Evolutionary conservation across 2,329 filamentous ascomycete genomes (phyloP), one percentile per base, ranked within the genome.

Genomic region (Leptographium wingfieldii): DNA sequence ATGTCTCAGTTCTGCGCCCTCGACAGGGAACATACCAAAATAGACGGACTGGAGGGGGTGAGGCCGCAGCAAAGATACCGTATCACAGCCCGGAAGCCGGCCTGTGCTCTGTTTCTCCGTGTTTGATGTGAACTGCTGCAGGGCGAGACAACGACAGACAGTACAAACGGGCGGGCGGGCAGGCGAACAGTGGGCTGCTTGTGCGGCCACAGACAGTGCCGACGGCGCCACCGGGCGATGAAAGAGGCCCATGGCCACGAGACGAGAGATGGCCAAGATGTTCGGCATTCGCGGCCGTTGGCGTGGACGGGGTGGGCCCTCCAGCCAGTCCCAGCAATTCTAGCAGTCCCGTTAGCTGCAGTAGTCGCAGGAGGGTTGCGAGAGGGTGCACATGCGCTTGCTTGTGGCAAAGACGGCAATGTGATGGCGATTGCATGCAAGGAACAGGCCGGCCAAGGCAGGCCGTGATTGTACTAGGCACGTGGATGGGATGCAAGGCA

Each of bases 1-100:
- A 73, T 77, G 75, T 77, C 74, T 77, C 73, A 73, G 69, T 72
- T 69, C 73, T 71, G 72, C 22, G 52, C 52, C 31, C 35, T 29
- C 2, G 14, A 11, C 46, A n/a, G 38, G 5, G 14, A 38, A 38
- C 7, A 10, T 10, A 3, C 52, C 16, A 38, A 55, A 55, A 22
- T 35, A 55, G 52, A 43, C 16, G 40, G 16, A 19, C 43, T n/a
- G 43, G 43, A 46, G 38, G 55, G 38, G 55, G 55, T 56, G 55
- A 56, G 55, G 55, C 55, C 55, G 55, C 38, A 27, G 35, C 14
- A 7, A 12, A 3, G 14, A 52, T 29, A 12, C 22, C 6, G n/a
- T 29, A 52, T 16, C 5, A 52, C 22, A 52, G 3, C 22, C 40
- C 19, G 43, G 19, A 6, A 51, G 16, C 16, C 43, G 43, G 19